Base-by-base conservation (phyloP, 345 rosid genomes). In the Camelina neglecta region DNA sequence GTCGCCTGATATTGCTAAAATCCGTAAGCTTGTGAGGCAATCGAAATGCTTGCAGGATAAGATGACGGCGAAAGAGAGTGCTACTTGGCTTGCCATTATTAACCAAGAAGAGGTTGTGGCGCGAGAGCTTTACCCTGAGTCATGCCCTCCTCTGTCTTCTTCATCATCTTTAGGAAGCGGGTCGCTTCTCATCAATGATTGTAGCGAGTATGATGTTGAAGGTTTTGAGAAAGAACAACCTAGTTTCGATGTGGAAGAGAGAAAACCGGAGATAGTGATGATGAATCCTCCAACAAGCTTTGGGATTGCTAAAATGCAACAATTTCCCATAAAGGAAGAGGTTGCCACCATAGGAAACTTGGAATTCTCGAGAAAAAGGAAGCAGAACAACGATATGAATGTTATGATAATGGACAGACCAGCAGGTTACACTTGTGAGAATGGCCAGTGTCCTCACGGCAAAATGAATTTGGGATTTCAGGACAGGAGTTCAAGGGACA, bases 1-100 rank as follows among this genome's bases (percentile, higher is more conserved):
- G 86, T 85, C 86, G 5, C 97, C 97, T 29, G 88, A 91, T 67
- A 87, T 91, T 16, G 85, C 88, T 11, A 89, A 86, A 78, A 87
- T 91, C 23, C 82, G 88, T 74, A 89, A 85, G 85, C 97, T 91
- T 75, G 97, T 91, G 26, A 85, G 92, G 35, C 97, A 91, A 60
- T 89, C 94, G 2, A 91, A 91, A 48, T 91, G 97, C 76, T 80
- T 91, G 76, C 94, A 91, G 84, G 97, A 91, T 70, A 91, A 91
- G 79, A 91, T 91, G 97, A 91, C 97, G 1, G 97, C 94, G 33
- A 91, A 91, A 81, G 97, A 91, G 82, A 89, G 90, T 13, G 92
- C 92, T 21, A 91, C 90, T 41, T 91, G 97, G 97, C 79, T 87
- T 59, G 88, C 89, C 0, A 82, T 91, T 60, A 81, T 91, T 31